Base-by-base conservation (phyloP, 2,329 filamentous ascomycete species). In the Hyphodiscus sp. region DNA sequence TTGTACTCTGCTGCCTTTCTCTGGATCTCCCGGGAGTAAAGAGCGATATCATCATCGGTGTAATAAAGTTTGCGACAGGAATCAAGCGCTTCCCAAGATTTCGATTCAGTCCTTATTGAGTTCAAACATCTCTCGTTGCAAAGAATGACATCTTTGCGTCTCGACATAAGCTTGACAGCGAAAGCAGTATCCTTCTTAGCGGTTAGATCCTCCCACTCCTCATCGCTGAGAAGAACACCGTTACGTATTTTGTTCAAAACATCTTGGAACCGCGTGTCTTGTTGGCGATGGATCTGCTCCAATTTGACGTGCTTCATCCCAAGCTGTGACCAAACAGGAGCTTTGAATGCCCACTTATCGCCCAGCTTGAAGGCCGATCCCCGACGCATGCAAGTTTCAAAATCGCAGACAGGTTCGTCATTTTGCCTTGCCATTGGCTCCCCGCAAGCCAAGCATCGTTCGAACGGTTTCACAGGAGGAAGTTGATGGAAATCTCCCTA, bases 301-400 rank as follows among this genome's bases (percentile, higher is more conserved):
- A 67, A 52, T 13, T 59, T 58, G 26, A 67, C 53, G 41, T 63
- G 55, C 33, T 52, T 52, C 5, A 65, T 42, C 1, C 57, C 51
- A 1, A 65, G 56, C 10, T 58, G 9, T 20, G 50, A 42, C 63
- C 65, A 67, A 3, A 64, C 62, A 4, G 49, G 49, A 1, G 63
- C 53, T 46, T 58, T 61, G 26, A 67, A 67, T 1, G 63, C 63
- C 64, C 64, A 66, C 46, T 64, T 64, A 20, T 64, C 61, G 1
- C 51, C 55, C 9, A 45, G 44, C 19, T 53, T 48, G 23, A 60
- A 53, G 4, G 9, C n/a, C 38, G 49, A 0, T 15, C 20, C 20
- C n/a, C 38, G 20, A n/a, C 16, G n/a, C 33, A 20, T 30, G 45
- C 58, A 63, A 11, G 20, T 11, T 5, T 26, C 18, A n/a, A 16